Conservation (phyloP, 2,329 filamentous ascomycete species). For the Xylaria sp. region DNA sequence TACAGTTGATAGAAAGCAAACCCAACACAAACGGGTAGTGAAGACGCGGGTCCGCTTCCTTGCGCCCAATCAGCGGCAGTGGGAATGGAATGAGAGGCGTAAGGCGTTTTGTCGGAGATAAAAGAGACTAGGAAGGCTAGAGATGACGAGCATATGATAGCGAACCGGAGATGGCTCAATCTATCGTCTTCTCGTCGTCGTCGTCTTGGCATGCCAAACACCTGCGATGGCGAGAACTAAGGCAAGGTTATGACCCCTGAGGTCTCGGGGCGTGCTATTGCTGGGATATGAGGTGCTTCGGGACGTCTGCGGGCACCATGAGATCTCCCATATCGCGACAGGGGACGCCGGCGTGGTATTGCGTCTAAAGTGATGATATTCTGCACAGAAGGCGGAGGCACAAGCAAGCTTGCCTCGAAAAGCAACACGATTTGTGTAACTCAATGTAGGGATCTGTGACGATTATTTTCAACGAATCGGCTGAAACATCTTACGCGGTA, state of each 20-base stretch:
- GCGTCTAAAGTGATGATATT: neutral
- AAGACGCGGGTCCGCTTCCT: neutral
- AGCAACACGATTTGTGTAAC: neutral
- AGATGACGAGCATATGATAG: neutral
- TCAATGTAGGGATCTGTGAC: neutral
- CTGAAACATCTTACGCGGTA: no score
- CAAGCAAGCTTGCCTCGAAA: neutral
- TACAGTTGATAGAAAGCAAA: neutral
- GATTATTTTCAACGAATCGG: neutral
- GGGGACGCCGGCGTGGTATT: neutral
- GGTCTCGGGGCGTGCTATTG: neutral
- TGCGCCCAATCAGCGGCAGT: neutral
- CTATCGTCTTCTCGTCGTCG: neutral
- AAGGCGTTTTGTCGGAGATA: neutral
- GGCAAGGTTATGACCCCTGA: neutral
- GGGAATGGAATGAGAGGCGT: neutral
- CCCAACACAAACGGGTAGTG: neutral
- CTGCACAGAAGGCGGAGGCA: neutral
- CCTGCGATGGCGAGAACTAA: neutral
- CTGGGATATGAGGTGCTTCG: neutral
- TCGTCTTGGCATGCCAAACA: neutral
- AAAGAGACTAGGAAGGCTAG: no score
- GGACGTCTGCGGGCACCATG: neutral
- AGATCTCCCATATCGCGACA: neutral
- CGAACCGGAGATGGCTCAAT: neutral